Base-by-base conservation (phyloP, 768 basidiomycete species). In the Fomitopsis serialis region DNA sequence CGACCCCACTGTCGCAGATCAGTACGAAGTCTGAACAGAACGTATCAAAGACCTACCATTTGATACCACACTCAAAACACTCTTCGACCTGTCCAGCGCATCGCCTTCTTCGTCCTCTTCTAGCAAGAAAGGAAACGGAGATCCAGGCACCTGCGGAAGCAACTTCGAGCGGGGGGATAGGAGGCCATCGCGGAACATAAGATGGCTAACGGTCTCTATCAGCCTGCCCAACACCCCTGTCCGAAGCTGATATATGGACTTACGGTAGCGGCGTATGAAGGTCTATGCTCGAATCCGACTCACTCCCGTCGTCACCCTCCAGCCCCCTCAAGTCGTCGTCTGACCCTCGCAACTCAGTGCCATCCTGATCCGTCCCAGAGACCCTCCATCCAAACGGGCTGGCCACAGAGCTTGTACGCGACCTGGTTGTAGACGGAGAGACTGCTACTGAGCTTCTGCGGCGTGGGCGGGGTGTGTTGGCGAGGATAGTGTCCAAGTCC, bases 111-210 rank as follows among this genome's bases (percentile, higher is more conserved):
- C 50, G 21, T 55, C 53, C 27, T 55, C 46, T 2, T 58, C 44
- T 10, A 50, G 44, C 34, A 56, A 10, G 42, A 56, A 56, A 17
- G 56, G 50, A 7, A 48, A 51, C 24, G 55, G 37, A 24, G 60
- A 50, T 7, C 55, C 58, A 34, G 50, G 29, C 54, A 52, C 68
- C 23, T 62, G 66, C 1, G 69, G 65, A 13, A 74, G 63, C 4
- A 73, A 52, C 47, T 73, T 74, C 2, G 73, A 74, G 32, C 69
- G 62, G 7, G 72, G 72, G 4, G 71, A 72, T 24, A 74, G 67
- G 52, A 74, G 60, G 10, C 73, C 73, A 44, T 70, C 69, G 17
- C 71, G 63, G 36, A 74, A 66, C 71, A 74, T 72, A n/a, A 74
- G 63, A 43, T 70, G 72, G 21, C 72, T 72, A 48, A 21, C 22